These are phyloP conservation scores for Trichoderma semiorbis DNA, from an alignment of 2,329 filamentous ascomycete genomes.

Conservation along the genomic window DNA sequence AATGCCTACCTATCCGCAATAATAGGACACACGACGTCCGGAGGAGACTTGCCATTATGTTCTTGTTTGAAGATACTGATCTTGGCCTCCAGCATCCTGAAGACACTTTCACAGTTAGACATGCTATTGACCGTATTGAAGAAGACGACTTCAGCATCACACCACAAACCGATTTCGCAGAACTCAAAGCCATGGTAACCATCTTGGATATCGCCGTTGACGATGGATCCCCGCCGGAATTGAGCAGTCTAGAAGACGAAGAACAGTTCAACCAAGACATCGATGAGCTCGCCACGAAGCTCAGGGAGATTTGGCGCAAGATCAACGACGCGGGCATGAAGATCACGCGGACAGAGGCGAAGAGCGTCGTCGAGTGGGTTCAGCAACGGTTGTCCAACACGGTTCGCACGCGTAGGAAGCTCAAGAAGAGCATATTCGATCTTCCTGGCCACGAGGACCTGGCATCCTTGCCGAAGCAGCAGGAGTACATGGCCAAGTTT, in stretches of 20 bases:
- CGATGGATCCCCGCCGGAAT: conserved; percentile 43
- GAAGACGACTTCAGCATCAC: conserved; percentile 50
- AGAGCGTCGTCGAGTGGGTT: conserved; percentile 71
- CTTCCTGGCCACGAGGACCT: conserved; percentile 35
- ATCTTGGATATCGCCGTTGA: conserved; percentile 76
- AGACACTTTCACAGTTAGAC: conserved; percentile 39
- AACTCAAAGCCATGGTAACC: conserved; percentile 61
- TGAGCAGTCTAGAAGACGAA: conserved; percentile 32
- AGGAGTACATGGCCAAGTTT: conserved; percentile 50
- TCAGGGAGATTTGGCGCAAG: conserved; percentile 56
- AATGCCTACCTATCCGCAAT: conserved; percentile 54
- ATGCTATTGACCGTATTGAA: conserved; percentile 45
- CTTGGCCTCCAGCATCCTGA: conserved; percentile 42
- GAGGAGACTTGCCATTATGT: conserved; percentile 62
- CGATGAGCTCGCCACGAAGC: conserved; percentile 59
- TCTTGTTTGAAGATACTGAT: conserved; percentile 52
- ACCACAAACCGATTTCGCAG: conserved; percentile 61
- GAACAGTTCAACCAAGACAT: conserved; percentile 65
- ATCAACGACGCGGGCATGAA: conserved; percentile 75
- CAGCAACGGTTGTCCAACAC: conserved; percentile 67
- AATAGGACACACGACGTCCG: conserved; percentile 56
- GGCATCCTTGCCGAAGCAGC: conserved; percentile 41
- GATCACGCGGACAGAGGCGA: conserved; percentile 70
- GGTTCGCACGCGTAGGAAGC: conserved; percentile 61
- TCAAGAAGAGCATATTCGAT: conserved; percentile 52